Evolutionary conservation across 768 basidiomycete genomes (phyloP), one percentile per base, ranked within the genome.

Genomic region (Mycena metata): DNA sequence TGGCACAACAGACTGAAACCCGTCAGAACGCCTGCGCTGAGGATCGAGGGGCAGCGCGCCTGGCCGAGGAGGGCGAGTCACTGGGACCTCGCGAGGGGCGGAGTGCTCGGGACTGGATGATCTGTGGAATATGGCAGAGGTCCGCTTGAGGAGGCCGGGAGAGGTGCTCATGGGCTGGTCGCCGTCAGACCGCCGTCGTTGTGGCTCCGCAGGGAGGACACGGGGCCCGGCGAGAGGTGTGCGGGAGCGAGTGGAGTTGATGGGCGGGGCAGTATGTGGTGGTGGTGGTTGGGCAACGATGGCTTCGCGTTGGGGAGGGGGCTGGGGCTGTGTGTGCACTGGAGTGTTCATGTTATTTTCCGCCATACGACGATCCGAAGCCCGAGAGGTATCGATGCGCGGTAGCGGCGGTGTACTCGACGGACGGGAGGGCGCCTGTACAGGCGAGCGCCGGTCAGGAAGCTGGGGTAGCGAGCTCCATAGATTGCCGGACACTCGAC

Each of bases 151-250:
- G 21, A 66, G 55, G 13, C 60, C 33, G 5, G 60, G 54, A 1
- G 63, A 39, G 30, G 39, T 16, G 60, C 30, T 47, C 30, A 69
- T 49, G 11, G 66, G 76, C 63, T 82, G 79, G 63, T 84, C 85
- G 12, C 83, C 81, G 50, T 85, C 85, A 2, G 85, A 86, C 68
- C 80, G 80, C 26, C 88, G 83, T 42, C 88, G 82, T 36, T 77
- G 73, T 6, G 81, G 79, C 45, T 77, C 78, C 33, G 74, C 60
- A 26, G 65, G 72, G 24, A 73, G 69, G 19, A 66, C 60, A 42
- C 70, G 76, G 26, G 75, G 64, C 26, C 72, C 76, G 19, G 69
- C 66, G 46, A 73, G 65, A 16, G 71, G 73, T 13, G 70, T 76
- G 23, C 70, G 77, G 15, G 74, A 73, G 58, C 67, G 72, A 50